Evolutionary conservation across 768 basidiomycete species (phyloP), one percentile per base, ranked within the genome.

Genomic region (Hygrophorus russula): DNA sequence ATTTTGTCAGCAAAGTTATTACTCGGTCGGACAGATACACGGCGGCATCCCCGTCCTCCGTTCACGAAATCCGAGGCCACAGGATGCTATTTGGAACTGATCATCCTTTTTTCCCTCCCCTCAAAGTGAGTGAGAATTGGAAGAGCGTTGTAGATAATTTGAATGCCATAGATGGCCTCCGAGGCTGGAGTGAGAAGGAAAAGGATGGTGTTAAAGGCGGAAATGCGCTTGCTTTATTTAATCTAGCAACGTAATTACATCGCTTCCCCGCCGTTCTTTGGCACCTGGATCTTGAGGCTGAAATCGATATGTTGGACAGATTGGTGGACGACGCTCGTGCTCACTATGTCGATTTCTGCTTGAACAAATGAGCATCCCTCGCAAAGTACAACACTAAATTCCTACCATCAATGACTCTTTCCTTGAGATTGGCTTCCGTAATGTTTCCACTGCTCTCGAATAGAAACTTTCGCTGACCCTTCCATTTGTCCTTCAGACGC

Each of bases 401-500:
- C 77, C 54, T 50, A 91, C 93, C 90, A 45, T 85, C 80, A 50
- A 88, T 82, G 6, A 90, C 79, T 45, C 88, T 69, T 50, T 80
- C 80, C 45, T 74, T 74, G 49, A 97, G 60, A 56, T 97, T 94
- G 10, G 66, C 64, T 61, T 94, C 91, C 13, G 92, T 94, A 53
- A 98, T 88, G 41, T 90, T 91, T 3, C 96, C 96, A 56, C 90
- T 94, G 19, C 87, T 87, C 65, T 99, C 96, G 39, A 99, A 75
- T 56, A 87, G 57, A 59, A 94, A 97, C 52, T 84, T 86, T 42
- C 83, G 71, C 62, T 82, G 74, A 8, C 82, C 82, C 11, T 60
- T 65, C 90, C 89, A 96, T 52, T 76, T 82, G 49, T 78, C 73
- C 60, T 80, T 87, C 53, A 99, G 61, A 19, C 67, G 71, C 35